Evolutionary conservation across 257 asterid genomes (phyloP).

Genomic region (Perilla frutescens): DNA sequence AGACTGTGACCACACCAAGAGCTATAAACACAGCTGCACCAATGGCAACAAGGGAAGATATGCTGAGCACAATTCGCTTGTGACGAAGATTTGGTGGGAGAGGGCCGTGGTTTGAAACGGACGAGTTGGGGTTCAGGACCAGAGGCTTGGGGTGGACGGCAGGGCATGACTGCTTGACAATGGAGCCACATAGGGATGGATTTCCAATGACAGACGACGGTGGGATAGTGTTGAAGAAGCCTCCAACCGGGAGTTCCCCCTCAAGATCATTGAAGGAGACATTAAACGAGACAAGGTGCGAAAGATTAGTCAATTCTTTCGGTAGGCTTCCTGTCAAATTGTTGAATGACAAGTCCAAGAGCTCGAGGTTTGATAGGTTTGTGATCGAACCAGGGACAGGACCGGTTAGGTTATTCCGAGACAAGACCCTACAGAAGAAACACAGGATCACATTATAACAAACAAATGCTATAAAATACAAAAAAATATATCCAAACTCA

Average conservation of each 20-base stretch:
- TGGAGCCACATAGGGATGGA: conserved; percentile 80
- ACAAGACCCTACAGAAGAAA: conserved; percentile 60
- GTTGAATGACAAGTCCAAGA: conserved; percentile 77
- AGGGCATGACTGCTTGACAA: conserved; percentile 77
- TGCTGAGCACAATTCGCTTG: conserved; percentile 67
- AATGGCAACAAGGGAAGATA: conserved; percentile 84
- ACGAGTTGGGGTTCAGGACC: conserved; percentile 81
- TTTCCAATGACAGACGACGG: conserved; percentile 70
- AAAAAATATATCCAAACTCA: not conserved
- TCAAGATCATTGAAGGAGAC: conserved; percentile 71
- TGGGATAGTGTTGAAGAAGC: conserved; percentile 75
- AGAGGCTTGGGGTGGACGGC: conserved; percentile 88
- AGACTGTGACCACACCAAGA: conserved; percentile 75
- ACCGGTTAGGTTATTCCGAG: conserved; percentile 71
- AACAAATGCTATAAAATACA: not conserved
- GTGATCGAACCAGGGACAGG: conserved; percentile 57
- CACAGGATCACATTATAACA: conserved; percentile 6
- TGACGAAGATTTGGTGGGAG: conserved; percentile 53
- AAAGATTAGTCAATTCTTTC: conserved; percentile 66
- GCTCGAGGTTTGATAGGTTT: conserved; percentile 62
- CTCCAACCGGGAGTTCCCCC: conserved; percentile 87
- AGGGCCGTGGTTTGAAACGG: conserved; percentile 56
- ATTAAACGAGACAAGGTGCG: conserved; percentile 63
- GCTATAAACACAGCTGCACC: conserved; percentile 87
- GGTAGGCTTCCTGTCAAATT: conserved; percentile 71